Percentiles rank a stretch among this genome's conserved stretches.
These are phyloP conservation scores for Quillaja saponaria DNA, from an alignment of 306 rosid species.

Conservation along the genomic window DNA sequence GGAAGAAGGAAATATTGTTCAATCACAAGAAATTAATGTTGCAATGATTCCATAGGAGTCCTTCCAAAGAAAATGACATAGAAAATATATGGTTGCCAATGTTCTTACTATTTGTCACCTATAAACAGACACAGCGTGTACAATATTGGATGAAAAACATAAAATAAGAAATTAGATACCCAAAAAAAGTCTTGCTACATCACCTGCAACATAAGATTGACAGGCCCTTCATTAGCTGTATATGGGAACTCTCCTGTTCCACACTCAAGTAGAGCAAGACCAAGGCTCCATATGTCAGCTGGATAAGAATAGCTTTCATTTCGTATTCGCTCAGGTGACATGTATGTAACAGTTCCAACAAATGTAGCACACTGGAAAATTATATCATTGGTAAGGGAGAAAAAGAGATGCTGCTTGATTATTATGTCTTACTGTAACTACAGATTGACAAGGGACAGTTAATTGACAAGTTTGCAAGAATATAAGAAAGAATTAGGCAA, in stretches of 20 bases:
- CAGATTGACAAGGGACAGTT: background rate
- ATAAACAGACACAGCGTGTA: conserved; percentile 9
- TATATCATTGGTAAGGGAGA: conserved; percentile 22
- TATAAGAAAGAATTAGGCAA: conserved; percentile 8
- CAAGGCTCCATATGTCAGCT: conserved; percentile 98
- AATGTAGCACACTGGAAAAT: conserved; percentile 85
- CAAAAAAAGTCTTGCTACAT: conserved; percentile 21
- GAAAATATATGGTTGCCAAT: background rate
- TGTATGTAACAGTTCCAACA: conserved; percentile 94
- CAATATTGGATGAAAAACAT: conserved; percentile 3
- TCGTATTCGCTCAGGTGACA: conserved; percentile 98
- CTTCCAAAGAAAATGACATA: background rate
- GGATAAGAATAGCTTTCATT: conserved; percentile 95
- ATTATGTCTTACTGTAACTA: background rate
- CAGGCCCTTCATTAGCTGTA: conserved; percentile 88
- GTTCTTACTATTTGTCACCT: conserved; percentile 9
- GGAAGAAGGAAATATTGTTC: no score
- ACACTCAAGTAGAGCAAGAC: conserved; percentile 93
- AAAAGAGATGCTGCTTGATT: conserved; percentile 4
- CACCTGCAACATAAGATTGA: conserved; percentile 98
- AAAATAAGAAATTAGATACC: conserved; percentile 16
- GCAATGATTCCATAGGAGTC: no score
- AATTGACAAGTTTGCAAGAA: conserved; percentile 10
- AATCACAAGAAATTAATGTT: no score
- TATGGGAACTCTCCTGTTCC: conserved; percentile 99